Percentiles rank a stretch among this genome's conserved stretches.
These are phyloP conservation scores for Venturia pyrina DNA, from an alignment of 2,329 filamentous ascomycete genomes.

Conservation along the genomic window DNA sequence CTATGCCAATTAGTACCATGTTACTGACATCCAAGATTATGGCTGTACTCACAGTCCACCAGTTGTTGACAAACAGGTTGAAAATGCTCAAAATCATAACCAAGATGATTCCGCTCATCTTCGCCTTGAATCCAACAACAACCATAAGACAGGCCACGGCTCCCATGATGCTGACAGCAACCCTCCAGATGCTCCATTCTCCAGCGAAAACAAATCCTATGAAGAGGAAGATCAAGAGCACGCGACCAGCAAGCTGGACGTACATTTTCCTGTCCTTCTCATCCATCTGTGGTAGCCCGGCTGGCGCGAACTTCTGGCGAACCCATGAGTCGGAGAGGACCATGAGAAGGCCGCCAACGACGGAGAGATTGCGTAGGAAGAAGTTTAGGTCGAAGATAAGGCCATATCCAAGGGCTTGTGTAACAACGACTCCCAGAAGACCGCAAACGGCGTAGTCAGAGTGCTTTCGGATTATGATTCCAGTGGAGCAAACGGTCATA, in stretches of 20 bases:
- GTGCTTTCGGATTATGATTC: slow-evolving; percentile 88
- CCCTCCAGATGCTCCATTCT: slow-evolving; percentile 80
- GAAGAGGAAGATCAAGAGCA: slow-evolving; percentile 95
- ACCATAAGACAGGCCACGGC: slow-evolving; percentile 96
- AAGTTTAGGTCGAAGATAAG: slow-evolving; percentile 99
- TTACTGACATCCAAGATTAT: not conserved
- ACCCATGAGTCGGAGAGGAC: slow-evolving; percentile 97
- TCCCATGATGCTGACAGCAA: slow-evolving; percentile 74
- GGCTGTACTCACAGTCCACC: slow-evolving; percentile 76
- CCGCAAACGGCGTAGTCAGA: slow-evolving; percentile 88
- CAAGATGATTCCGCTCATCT: slow-evolving; percentile 92
- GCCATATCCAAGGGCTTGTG: slow-evolving; percentile 91
- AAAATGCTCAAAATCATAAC: slow-evolving; percentile 94
- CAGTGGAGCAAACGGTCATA: slow-evolving; percentile 70
- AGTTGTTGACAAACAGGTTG: slow-evolving; percentile 98
- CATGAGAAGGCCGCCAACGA: slow-evolving; percentile 96
- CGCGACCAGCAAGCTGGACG: slow-evolving; percentile 92
- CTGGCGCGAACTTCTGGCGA: slow-evolving; percentile 92
- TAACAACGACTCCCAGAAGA: slow-evolving; percentile 81
- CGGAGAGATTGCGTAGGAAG: slow-evolving; percentile 96
- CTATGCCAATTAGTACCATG: slow-evolving; percentile 34
- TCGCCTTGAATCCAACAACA: slow-evolving; percentile 98
- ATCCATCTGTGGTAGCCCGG: slow-evolving; percentile 84
- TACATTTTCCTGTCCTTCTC: slow-evolving; percentile 99
- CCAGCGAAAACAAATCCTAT: slow-evolving; percentile 93